Base-by-base conservation (phyloP, 306 rosid genomes). In the Acacia melanoxylon region DNA sequence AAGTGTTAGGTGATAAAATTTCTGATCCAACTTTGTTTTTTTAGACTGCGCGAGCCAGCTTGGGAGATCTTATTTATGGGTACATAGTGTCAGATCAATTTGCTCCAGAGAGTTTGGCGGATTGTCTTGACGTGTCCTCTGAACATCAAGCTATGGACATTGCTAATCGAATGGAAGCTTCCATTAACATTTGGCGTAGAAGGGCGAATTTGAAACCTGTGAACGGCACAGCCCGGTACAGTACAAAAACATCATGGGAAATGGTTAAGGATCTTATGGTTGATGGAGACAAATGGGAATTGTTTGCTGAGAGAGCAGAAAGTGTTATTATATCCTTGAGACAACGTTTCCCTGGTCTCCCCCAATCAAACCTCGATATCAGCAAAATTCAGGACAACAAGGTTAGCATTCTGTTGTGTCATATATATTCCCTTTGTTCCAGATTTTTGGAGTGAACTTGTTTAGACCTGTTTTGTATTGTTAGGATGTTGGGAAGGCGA, bases 71-170 rank as follows among this genome's bases (percentile, higher is more conserved):
- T 79, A 93, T 96, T n/a, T 85, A 96, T 83, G 94, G 98, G 25
- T 92, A 93, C 45, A 91, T 93, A 82, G 87, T 92, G 11, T 93
- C 97, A 10, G 99, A 96, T 82, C 97, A 93, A 75, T 96, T 96
- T 81, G 88, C 93, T 65, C 88, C 97, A 0, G 98, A 96, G 80
- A 92, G 97, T 86, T 86, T 96, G 79, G 90, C 92, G 19, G 98
- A 88, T 61, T 90, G 94, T 91, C 92, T 96, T 49, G 99, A 93
- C 79, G 83, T 96, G 76, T 86, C 98, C 22, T 93, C 98, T 75
- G 98, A 96, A 71, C 99, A 93, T 87, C 97, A 93, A 91, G 99
- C 99, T 22, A 88, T 90, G 76, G 99, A 91, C 84, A 92, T 94
- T 29, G 94, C 93, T 3, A 92, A 96, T 76, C 86, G 98, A 79